These are phyloP conservation scores for Suillus subaureus DNA, from an alignment of 768 basidiomycete genomes.

Conservation along the genomic window DNA sequence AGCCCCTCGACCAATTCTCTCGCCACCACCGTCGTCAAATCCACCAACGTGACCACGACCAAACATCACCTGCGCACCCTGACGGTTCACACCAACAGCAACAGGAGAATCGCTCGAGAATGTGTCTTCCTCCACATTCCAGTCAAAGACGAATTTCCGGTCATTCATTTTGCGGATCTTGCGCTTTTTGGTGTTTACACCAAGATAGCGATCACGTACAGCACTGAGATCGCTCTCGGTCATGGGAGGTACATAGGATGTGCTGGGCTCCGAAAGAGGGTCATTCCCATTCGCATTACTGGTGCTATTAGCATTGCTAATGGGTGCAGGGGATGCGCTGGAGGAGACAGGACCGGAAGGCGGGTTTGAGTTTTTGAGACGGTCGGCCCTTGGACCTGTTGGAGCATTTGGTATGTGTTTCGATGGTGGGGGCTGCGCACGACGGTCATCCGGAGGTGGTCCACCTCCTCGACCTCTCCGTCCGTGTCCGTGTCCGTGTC, in stretches of 20 bases:
- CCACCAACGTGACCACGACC: constrained; percentile 83
- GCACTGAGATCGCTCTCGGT: constrained; percentile 78
- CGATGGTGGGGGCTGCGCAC: constrained; percentile 29
- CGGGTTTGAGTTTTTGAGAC: constrained; percentile 43
- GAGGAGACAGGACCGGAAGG: constrained; percentile 32
- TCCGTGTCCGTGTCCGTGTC: constrained; percentile 45
- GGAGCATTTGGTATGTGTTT: constrained; percentile 60
- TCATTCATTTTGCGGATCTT: constrained; percentile 95
- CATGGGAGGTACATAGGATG: constrained; percentile 62
- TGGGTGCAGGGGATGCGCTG: constrained; percentile 44
- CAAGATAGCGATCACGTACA: constrained; percentile 92
- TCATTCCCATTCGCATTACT: constrained; percentile 14
- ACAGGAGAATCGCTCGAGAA: constrained; percentile 76
- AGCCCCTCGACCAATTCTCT: constrained; percentile 46
- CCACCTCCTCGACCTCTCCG: constrained; percentile 44
- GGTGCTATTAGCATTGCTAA: constrained; percentile 16
- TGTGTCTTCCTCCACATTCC: constrained; percentile 97
- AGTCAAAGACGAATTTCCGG: constrained; percentile 98
- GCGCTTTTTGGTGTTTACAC: constrained; percentile 91
- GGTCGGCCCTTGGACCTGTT: constrained; percentile 82
- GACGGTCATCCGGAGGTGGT: constrained; percentile 40
- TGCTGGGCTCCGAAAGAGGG: constrained; percentile 39
- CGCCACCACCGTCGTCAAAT: constrained; percentile 75
- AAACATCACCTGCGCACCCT: constrained; percentile 88
- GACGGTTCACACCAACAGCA: constrained; percentile 68